phyloP scores from a whole-genome alignment of 164 flowering plant genomes.

The grape (Vitis vinifera) region DNA sequence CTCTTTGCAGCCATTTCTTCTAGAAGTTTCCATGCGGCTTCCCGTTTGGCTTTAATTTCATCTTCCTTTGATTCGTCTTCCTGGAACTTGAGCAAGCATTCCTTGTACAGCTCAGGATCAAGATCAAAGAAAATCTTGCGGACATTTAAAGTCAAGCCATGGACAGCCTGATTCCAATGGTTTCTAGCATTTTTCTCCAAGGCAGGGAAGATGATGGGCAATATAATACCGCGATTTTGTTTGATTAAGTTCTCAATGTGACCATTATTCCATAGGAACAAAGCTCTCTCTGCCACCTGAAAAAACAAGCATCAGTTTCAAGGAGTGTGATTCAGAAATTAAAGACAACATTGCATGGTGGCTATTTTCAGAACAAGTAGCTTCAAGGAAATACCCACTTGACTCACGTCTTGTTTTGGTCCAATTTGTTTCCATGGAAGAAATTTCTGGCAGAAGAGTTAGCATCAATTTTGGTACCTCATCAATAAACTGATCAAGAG shows the following conservation, averaged over 20 bases:
- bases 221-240: conserved; percentile 58
- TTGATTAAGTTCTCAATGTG: conserved; percentile 64
- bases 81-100: conserved; percentile 57
- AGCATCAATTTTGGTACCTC: too few species aligned
- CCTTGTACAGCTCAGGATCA: conserved; percentile 66
- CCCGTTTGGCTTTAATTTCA: conserved; percentile 51
- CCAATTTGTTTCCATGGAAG: too few species aligned
- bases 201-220: conserved; percentile 78
- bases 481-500: too few species aligned
- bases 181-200: conserved; percentile 61
- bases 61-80: conserved; percentile 56
- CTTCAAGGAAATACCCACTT: too few species aligned
- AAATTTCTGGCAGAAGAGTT: too few species aligned
- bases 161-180: conserved; percentile 85
- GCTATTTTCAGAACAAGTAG: background rate
- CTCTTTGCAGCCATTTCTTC: conserved; percentile 63
- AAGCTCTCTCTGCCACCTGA: conserved; percentile 78
- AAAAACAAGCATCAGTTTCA: conserved; percentile 7
- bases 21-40: conserved; percentile 61
- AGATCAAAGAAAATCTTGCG: conserved; percentile 68
- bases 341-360: background rate
- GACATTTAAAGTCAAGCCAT: conserved; percentile 62
- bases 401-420: too few species aligned
- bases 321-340: background rate
- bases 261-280: conserved; percentile 77